phyloP scores from a whole-genome alignment of 768 basidiomycete genomes.

The Suillus plorans region DNA sequence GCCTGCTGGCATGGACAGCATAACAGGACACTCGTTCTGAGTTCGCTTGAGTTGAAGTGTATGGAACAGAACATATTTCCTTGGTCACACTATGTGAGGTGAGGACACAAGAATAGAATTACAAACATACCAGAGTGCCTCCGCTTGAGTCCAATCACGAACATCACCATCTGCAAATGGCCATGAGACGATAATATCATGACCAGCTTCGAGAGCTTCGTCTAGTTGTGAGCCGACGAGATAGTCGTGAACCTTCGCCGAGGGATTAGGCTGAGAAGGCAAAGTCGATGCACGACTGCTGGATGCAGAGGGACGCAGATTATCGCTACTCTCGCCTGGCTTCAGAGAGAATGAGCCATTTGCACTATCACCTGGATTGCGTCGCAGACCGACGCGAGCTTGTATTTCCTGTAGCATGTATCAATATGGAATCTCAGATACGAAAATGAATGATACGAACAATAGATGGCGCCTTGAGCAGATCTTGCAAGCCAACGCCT shows the following conservation, averaged over 20 bases:
- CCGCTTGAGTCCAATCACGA: conserved; percentile 79
- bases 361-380: conserved; percentile 25
- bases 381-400: conserved; percentile 79
- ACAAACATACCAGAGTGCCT: conserved; percentile 80
- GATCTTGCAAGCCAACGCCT: conserved; percentile 77
- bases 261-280: conserved; percentile 41
- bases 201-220: conserved; percentile 71
- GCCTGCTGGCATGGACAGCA: conserved; percentile 67
- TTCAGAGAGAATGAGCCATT: conserved; percentile 24
- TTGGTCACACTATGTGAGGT: conserved; percentile 30
- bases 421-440: conserved; percentile 5
- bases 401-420: conserved; percentile 57
- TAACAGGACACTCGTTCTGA: conserved; percentile 85
- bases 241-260: conserved; percentile 70
- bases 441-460: conserved; percentile 45
- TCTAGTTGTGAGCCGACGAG: conserved; percentile 80
- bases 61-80: conserved; percentile 84
- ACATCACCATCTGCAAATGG: conserved; percentile 77
- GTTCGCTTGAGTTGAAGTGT: conserved; percentile 73
- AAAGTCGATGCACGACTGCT: conserved; percentile 48
- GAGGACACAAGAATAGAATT: neutral
- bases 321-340: conserved; percentile 16
- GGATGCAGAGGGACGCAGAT: conserved; percentile 38
- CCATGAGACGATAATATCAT: conserved; percentile 76
- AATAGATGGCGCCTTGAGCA: conserved; percentile 71